Base-by-base conservation (phyloP, 208 protist genomes). In the Crithidia expoeki region DNA sequence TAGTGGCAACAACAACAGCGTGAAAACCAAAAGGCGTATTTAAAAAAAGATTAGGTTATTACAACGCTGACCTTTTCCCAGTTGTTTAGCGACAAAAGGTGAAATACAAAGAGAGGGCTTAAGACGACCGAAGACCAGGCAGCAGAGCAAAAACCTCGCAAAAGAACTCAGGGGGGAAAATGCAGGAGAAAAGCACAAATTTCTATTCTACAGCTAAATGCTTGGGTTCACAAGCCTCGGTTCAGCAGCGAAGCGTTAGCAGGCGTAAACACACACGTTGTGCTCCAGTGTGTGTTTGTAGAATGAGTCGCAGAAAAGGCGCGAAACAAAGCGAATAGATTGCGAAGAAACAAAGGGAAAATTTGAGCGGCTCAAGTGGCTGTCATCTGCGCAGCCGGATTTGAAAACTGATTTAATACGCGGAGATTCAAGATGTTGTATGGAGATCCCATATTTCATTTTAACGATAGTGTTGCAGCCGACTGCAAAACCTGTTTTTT, bases 201-300 rank as follows among this genome's bases (percentile, higher is more conserved):
- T 60, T 60, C 55, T 60, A 60, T 60, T 60, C 55, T 60, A 60
- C 30, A 40, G 2, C 3, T 28, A 51, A 2, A 16, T 44, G 46
- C 46, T 40, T 42, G 42, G 4, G 21, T 11, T 16, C 2, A 55
- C 7, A 40, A 40, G 16, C 46, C 42, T 46, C 52, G 42, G 23
- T 11, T 33, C 57, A 44, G n/a, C 32, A 81, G 63, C 33, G 6
- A 68, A 73, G 50, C 33, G 46, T 25, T 28, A 11, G n/a, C 46
- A 67, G 58, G 44, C 59, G 28, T 42, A 57, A 59, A 11, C 30
- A 46, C 23, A 67, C 47, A 44, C 50, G 19, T 12, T 5, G 5
- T 40, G 12, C 36, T 40, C 9, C 12, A 12, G 36, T 14, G 12
- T 40, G 5, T 40, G 36, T 14, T 40, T 5, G 17, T 59, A 32